phyloP scores from a whole-genome alignment of 768 basidiomycete species.

The Punctularia strigosozonata region DNA sequence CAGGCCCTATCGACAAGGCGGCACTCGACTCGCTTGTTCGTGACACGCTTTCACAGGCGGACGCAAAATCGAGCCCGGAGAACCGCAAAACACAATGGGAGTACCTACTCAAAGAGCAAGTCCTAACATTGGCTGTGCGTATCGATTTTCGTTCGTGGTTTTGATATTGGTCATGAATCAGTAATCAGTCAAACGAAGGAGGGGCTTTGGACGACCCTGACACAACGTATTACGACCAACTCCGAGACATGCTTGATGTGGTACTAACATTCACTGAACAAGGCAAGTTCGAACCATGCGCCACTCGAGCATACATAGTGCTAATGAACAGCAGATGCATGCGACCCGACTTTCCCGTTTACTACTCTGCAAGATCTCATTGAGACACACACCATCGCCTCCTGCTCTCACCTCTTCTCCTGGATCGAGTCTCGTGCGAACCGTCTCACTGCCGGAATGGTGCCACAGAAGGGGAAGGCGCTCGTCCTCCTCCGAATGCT shows the following conservation, averaged over 20 bases:
- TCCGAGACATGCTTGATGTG: constrained; percentile 58
- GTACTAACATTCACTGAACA: constrained; percentile 68
- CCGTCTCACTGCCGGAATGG: constrained; percentile 65
- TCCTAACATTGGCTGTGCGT: constrained; percentile 63
- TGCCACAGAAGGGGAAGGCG: constrained; percentile 82
- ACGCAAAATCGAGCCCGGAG: constrained; percentile 35
- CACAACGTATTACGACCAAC: constrained; percentile 46
- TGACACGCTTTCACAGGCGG: constrained; percentile 30
- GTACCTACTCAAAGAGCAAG: constrained; percentile 54
- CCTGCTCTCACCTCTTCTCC: constrained; percentile 79
- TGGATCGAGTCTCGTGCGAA: constrained; percentile 72
- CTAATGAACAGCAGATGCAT: constrained; percentile 42
- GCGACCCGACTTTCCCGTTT: constrained; percentile 65
- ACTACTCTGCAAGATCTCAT: constrained; percentile 68
- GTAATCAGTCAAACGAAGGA: constrained; percentile 52
- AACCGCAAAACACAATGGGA: constrained; percentile 69
- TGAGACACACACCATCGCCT: constrained; percentile 75
- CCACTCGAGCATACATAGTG: background rate
- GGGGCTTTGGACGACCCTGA: constrained; percentile 40
- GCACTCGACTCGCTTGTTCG: constrained; percentile 38
- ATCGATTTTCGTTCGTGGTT: background rate
- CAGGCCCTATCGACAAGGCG: constrained; percentile 34
- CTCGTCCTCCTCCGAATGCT: constrained; percentile 73
- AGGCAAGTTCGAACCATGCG: constrained; percentile 29
- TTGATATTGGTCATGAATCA: background rate